These are phyloP conservation scores for Salix dunnii DNA, from an alignment of 345 rosid genomes.

Conservation along the genomic window DNA sequence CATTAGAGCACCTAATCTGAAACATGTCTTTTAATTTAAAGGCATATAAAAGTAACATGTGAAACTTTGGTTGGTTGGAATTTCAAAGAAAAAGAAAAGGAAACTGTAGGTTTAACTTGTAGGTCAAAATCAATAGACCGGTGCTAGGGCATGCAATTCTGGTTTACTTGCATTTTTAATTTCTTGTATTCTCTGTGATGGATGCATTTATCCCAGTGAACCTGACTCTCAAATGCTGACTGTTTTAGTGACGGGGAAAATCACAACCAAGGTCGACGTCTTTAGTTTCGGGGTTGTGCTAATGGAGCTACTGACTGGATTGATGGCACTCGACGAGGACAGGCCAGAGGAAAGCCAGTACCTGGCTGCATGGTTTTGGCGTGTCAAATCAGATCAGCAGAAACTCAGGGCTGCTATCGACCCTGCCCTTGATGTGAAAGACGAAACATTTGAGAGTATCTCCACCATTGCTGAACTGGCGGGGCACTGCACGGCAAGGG, in stretches of 20 bases:
- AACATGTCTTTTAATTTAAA: not conserved
- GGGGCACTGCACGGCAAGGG: slow-evolving; percentile 77
- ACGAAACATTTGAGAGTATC: slow-evolving; percentile 56
- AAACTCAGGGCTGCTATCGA: slow-evolving; percentile 60
- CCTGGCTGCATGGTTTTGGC: slow-evolving; percentile 73
- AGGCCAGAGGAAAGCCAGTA: slow-evolving; percentile 73
- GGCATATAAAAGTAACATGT: not conserved
- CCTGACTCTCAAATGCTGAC: slow-evolving; percentile 7
- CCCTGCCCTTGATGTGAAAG: slow-evolving; percentile 44
- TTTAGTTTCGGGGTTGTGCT: slow-evolving; percentile 76
- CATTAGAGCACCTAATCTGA: not conserved
- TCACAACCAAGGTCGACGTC: slow-evolving; percentile 74
- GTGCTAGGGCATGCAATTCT: not conserved
- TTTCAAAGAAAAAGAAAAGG: not conserved
- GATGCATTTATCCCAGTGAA: not conserved
- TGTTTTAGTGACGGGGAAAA: slow-evolving; percentile 62
- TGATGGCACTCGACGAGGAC: slow-evolving; percentile 64
- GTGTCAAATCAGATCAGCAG: slow-evolving; percentile 49
- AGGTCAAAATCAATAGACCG: not conserved
- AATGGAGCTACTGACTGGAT: slow-evolving; percentile 70
- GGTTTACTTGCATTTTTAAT: not conserved
- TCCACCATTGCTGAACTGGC: slow-evolving; percentile 57
- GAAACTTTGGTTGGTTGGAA: not conserved
- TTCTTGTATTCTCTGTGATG: not conserved
- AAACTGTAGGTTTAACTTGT: not conserved